phyloP scores from a whole-genome alignment of 1,284 basidiomycete species.

The Papiliotrema laurentii region DNA sequence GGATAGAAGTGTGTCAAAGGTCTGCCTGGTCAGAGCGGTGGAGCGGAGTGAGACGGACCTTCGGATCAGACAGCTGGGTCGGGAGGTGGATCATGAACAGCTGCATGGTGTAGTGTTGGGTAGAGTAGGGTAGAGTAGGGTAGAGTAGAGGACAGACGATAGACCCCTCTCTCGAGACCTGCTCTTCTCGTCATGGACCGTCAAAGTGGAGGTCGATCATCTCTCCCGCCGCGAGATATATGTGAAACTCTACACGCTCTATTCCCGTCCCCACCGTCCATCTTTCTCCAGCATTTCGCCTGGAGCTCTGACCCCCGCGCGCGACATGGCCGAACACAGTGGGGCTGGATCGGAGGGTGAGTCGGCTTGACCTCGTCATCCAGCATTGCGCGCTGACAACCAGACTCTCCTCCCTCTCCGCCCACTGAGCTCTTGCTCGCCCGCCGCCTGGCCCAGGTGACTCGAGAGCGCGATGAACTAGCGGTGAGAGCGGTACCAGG shows the following conservation, averaged over 20 bases:
- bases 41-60: constrained; percentile 6
- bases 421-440: constrained; percentile 28
- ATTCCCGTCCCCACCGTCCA: not conserved
- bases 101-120: not conserved
- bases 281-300: too few relatives aligned
- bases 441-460: constrained; percentile 26
- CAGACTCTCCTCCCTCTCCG: too few relatives aligned
- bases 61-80: constrained; percentile 2
- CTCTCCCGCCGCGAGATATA: not conserved
- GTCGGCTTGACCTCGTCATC: too few relatives aligned
- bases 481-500: constrained; percentile 16
- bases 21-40: not conserved
- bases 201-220: not conserved
- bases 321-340: too few relatives aligned
- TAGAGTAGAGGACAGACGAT: not conserved
- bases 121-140: not conserved
- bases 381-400: too few relatives aligned
- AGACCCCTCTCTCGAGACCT: too few relatives aligned
- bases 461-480: constrained; percentile 29
- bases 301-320: too few relatives aligned
- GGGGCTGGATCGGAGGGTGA: too few relatives aligned
- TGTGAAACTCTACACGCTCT: too few relatives aligned
- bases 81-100: constrained; percentile 16
- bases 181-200: not conserved
- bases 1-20: not conserved